Base-by-base conservation (phyloP, 2,329 filamentous ascomycete genomes). In the Dothideomycetes sp. region DNA sequence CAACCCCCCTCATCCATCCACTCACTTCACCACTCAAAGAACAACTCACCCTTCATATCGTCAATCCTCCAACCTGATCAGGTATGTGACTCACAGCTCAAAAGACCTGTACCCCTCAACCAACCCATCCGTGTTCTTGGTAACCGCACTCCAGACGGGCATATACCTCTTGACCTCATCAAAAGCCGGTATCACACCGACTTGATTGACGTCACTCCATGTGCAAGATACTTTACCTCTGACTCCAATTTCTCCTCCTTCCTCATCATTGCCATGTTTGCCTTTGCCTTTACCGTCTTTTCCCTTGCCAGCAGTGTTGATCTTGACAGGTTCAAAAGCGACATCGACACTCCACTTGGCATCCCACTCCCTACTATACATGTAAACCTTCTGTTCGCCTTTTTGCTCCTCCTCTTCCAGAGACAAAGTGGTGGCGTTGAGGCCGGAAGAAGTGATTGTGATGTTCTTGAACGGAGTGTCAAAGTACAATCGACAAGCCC, bases 281-380 rank as follows among this genome's bases (percentile, higher is more conserved):
- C n/a, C n/a, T n/a, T n/a, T n/a, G n/a, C n/a, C n/a, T n/a, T n/a
- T n/a, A n/a, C n/a, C n/a, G n/a, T n/a, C n/a, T n/a, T n/a, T n/a
- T n/a, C n/a, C n/a, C n/a, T n/a, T n/a, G n/a, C n/a, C n/a, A n/a
- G n/a, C n/a, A n/a, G n/a, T n/a, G n/a, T n/a, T n/a, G n/a, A n/a
- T n/a, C n/a, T n/a, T n/a, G n/a, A n/a, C n/a, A 13, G n/a, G 17
- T 15, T 32, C 28, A 20, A 40, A 40, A 3, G 37, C 33, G 15
- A 33, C 37, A 7, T 40, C 33, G 20, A 94, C 80, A 12, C 72
- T 71, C 84, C 88, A 95, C 3, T 73, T 72, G 19, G 76, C 76
- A 33, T 78, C 73, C 80, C 85, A 94, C 24, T 80, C 76, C 23
- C 91, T 73, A 49, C 84, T 82, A 82, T 88, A 95, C 9, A 96